phyloP scores from a whole-genome alignment of 148 eudicot genomes.

The Persicaria tinctoria region DNA sequence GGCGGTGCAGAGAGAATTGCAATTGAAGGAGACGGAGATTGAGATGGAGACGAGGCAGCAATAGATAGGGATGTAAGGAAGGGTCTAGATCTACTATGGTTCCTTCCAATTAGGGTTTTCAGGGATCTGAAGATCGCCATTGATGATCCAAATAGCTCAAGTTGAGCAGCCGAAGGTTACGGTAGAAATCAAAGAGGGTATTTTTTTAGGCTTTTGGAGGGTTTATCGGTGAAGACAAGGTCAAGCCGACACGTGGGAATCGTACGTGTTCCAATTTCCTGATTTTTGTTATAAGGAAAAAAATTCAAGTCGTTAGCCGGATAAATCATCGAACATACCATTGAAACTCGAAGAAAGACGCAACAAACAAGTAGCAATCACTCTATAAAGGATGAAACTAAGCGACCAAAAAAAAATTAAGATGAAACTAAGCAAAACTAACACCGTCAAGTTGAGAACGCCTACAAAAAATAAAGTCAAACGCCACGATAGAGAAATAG shows the following conservation, averaged over 20 bases:
- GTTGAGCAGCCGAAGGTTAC: background rate
- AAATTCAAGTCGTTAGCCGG: no score
- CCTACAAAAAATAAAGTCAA: no score
- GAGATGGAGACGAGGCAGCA: constrained; percentile 10
- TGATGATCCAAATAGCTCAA: constrained; percentile 11
- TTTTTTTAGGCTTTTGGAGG: background rate
- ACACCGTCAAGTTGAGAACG: no score
- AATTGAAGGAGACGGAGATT: background rate
- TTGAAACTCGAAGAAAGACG: no score
- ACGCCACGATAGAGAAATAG: no score
- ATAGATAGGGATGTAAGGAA: constrained; percentile 17
- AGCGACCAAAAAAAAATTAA: no score
- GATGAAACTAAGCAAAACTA: no score
- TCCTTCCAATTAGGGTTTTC: constrained; percentile 23
- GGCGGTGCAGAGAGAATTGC: constrained; percentile 8
- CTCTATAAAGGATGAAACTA: no score
- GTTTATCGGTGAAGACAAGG: background rate
- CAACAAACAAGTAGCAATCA: no score
- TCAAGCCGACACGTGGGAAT: background rate
- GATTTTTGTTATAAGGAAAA: no score
- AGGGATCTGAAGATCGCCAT: constrained; percentile 50
- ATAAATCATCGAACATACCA: no score
- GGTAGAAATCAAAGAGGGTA: background rate
- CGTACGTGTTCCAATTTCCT: background rate
- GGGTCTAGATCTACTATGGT: constrained; percentile 14